Conservation (phyloP, 371 early-diverging fungal species). For the Mucor mucedo region DNA sequence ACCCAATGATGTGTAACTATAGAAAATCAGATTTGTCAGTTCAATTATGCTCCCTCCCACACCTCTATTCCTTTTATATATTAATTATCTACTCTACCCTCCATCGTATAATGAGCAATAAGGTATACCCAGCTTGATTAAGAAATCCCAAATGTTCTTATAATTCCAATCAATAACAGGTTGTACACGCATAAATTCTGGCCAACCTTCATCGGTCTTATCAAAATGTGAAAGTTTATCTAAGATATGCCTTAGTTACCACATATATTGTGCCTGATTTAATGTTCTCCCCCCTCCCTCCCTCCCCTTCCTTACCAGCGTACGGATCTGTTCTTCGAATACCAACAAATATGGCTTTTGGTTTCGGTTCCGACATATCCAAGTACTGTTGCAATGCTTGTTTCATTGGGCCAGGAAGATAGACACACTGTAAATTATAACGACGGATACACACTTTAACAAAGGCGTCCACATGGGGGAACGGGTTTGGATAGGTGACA, state of each 20-base stretch:
- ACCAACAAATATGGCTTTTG: conserved; percentile 89
- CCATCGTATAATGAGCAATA: conserved; percentile 92
- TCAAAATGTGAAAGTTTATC: conserved; percentile 73
- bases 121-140: conserved; percentile 70
- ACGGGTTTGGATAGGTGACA: conserved; percentile 77
- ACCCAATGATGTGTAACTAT: conserved; percentile 94
- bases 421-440: conserved; percentile 71
- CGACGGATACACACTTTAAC: conserved; percentile 68
- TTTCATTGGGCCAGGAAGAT: conserved; percentile 81
- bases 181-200: conserved; percentile 89
- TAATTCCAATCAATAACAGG: conserved; percentile 94
- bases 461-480: conserved; percentile 89
- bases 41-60: neutral
- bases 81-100: conserved; percentile 59
- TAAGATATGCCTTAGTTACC: conserved; percentile 24
- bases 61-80: neutral
- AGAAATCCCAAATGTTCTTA: conserved; percentile 84
- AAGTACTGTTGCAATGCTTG: conserved; percentile 75
- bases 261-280: too few species aligned
- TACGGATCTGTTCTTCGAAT: conserved; percentile 92
- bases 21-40: conserved; percentile 7
- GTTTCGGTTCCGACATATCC: conserved; percentile 50
- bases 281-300: neutral
- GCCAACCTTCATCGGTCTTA: conserved; percentile 91
- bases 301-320: conserved; percentile 59